phyloP scores from a whole-genome alignment of 2,329 filamentous ascomycete species.

The Aspergillus versicolor region DNA sequence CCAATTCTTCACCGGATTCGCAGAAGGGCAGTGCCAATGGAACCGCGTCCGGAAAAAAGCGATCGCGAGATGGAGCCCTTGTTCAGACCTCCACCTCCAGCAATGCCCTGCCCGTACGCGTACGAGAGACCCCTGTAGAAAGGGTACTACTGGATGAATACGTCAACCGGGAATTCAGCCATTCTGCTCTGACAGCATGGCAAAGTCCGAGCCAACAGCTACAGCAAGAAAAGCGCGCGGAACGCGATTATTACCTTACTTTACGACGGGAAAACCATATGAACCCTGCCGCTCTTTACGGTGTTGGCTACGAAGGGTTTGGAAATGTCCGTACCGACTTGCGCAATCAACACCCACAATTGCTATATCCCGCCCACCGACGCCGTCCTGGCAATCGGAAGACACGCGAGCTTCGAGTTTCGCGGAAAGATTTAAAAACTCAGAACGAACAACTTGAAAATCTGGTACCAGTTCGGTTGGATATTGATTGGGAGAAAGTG shows the following conservation, averaged over 20 bases:
- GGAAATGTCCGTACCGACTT: conserved; percentile 82
- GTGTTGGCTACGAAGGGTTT: conserved; percentile 79
- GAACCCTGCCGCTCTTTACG: conserved; percentile 61
- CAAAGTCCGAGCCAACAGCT: conserved; percentile 57
- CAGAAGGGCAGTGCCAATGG: conserved; percentile 48
- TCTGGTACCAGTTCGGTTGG: conserved; percentile 83
- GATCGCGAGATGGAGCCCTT: conserved; percentile 60
- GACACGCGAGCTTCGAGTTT: conserved; percentile 70
- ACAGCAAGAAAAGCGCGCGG: conserved; percentile 63
- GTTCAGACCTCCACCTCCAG: conserved; percentile 42
- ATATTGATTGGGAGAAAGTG: conserved; percentile 94
- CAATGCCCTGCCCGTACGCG: conserved; percentile 31
- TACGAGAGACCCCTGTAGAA: conserved; percentile 44
- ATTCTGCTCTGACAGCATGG: conserved; percentile 54
- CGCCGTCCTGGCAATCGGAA: conserved; percentile 74
- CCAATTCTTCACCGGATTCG: conserved; percentile 24
- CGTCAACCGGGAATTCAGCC: conserved; percentile 62
- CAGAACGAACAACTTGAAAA: conserved; percentile 92
- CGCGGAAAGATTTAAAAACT: conserved; percentile 74
- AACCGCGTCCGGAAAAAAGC: conserved; percentile 53
- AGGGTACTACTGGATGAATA: conserved; percentile 62
- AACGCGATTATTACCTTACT: conserved; percentile 68
- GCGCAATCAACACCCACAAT: conserved; percentile 61
- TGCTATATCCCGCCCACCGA: conserved; percentile 79
- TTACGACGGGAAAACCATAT: conserved; percentile 59